Evolutionary conservation across 192 early-diverging fungal species (phyloP).

Genomic region (Linnemannia hyalina): DNA sequence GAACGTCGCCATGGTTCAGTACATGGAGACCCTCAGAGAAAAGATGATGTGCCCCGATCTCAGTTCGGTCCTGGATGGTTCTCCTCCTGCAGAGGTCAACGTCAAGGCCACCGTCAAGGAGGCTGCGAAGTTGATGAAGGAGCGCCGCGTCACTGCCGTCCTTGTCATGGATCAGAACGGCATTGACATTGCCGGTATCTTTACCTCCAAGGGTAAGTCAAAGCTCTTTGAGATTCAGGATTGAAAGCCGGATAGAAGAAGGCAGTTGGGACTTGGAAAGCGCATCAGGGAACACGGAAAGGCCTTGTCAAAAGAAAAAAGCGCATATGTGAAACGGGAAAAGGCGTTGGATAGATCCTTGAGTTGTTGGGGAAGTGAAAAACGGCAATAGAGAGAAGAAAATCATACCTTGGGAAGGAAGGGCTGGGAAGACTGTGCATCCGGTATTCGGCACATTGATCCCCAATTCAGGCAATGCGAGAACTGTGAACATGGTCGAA

Average conservation of each 20-base stretch:
- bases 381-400: background rate
- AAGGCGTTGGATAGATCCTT: no score
- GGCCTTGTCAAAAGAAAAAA: background rate
- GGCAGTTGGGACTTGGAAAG: background rate
- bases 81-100: constrained; percentile 71
- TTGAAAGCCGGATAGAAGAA: background rate
- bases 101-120: constrained; percentile 78
- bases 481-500: background rate
- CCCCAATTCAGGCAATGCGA: constrained; percentile 6
- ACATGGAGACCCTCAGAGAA: constrained; percentile 80
- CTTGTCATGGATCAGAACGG: constrained; percentile 78
- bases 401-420: background rate
- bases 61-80: constrained; percentile 81
- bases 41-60: constrained; percentile 95
- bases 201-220: constrained; percentile 78
- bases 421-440: background rate
- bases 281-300: no score
- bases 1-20: constrained; percentile 76
- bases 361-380: no score
- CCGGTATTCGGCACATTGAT: background rate
- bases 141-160: constrained; percentile 78
- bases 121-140: constrained; percentile 81
- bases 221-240: background rate
- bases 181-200: constrained; percentile 85
- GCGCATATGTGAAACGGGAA: no score